These are phyloP conservation scores for Marchantia paleacea DNA, from an alignment of 225 moss, liverwort and hornwort genomes.

Conservation along the genomic window DNA sequence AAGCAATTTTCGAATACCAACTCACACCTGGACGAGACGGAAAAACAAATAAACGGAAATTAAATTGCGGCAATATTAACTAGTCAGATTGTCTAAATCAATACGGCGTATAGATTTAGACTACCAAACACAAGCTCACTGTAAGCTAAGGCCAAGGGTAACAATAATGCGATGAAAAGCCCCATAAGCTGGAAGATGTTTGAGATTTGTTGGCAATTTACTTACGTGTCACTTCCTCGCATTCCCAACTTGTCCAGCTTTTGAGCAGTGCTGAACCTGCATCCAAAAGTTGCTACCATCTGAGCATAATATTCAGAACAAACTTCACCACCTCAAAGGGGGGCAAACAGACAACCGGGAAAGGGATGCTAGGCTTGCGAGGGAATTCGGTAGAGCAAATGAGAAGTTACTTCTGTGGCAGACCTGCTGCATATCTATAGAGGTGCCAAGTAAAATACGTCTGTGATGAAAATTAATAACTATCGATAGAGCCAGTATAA, in stretches of 20 bases:
- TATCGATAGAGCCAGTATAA: background rate
- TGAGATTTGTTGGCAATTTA: slow-evolving; percentile 11
- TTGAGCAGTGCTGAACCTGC: slow-evolving; percentile 96
- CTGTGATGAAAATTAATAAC: background rate
- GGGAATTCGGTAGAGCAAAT: too few species aligned
- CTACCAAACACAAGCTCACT: too few species aligned
- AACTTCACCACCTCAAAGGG: background rate
- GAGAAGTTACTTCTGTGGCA: too few species aligned
- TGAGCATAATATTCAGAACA: background rate
- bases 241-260: slow-evolving; percentile 99
- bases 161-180: too few species aligned
- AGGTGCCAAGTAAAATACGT: too few species aligned
- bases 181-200: too few species aligned
- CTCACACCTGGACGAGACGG: slow-evolving; percentile 67
- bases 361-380: background rate
- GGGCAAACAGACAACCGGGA: background rate
- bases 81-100: too few species aligned
- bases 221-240: slow-evolving; percentile 99
- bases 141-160: too few species aligned
- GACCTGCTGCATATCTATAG: too few species aligned
- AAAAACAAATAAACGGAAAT: background rate
- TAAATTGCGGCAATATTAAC: too few species aligned
- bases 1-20: slow-evolving; percentile 96
- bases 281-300: background rate
- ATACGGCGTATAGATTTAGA: too few species aligned